Evolutionary conservation across 2,329 filamentous ascomycete genomes (phyloP).

Genomic region (Aspergillus luchuensis): DNA sequence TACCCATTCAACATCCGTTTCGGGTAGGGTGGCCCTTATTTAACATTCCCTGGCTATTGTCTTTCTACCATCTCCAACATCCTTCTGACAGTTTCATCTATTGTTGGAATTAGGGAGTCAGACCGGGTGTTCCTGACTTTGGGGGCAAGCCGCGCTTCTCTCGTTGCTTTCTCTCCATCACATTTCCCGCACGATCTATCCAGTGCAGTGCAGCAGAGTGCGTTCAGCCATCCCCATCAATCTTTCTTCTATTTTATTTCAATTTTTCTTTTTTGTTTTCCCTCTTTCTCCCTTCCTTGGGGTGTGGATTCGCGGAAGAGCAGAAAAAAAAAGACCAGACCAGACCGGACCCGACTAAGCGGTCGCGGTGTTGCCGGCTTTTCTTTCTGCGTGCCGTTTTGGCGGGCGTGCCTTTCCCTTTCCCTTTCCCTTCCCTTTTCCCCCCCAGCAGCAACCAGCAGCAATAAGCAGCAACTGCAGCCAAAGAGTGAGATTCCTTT

Average conservation of each 20-base stretch:
- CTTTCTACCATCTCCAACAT: neutral
- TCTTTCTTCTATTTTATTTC: neutral
- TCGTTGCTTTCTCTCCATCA: constrained; percentile 7
- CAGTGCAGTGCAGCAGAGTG: constrained; percentile 7
- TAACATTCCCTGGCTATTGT: neutral
- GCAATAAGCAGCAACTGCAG: neutral
- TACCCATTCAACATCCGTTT: neutral
- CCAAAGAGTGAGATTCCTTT: constrained; percentile 11
- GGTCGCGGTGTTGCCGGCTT: constrained; percentile 20
- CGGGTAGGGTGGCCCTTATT: neutral
- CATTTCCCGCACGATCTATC: constrained; percentile 19
- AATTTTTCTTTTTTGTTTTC: neutral
- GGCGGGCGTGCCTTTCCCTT: constrained; percentile 13
- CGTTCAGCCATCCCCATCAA: neutral
- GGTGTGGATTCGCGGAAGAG: constrained; percentile 16
- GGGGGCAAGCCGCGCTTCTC: neutral
- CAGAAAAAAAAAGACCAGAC: constrained; percentile 7
- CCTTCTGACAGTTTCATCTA: neutral
- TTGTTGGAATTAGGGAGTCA: neutral
- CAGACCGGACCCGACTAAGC: constrained; percentile 14
- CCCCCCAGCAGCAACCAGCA: neutral
- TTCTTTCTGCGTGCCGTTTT: constrained; percentile 22
- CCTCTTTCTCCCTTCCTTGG: neutral
- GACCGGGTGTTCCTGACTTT: neutral
- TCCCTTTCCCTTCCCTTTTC: constrained; percentile 10